These are phyloP conservation scores for Thielaviopsis populi DNA, from an alignment of 2,329 filamentous ascomycete genomes.

Conservation along the genomic window DNA sequence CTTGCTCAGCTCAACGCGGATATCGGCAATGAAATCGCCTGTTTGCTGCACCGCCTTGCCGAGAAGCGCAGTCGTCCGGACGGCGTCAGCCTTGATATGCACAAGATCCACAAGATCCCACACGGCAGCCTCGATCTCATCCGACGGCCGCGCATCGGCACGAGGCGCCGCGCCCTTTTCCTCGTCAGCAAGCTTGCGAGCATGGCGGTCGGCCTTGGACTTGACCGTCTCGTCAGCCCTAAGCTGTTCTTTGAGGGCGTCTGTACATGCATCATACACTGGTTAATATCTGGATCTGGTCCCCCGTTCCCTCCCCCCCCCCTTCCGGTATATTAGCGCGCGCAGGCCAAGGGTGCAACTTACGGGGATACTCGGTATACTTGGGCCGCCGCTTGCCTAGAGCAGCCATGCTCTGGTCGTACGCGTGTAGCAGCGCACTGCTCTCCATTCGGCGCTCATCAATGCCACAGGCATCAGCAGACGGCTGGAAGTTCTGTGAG, in stretches of 20 bases:
- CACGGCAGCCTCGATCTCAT: constrained; percentile 32
- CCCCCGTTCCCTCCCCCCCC: no score
- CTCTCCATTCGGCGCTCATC: constrained; percentile 30
- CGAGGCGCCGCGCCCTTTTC: constrained; percentile 30
- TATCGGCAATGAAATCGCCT: constrained; percentile 34
- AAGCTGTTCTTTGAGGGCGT: constrained; percentile 33
- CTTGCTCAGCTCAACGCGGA: constrained; percentile 34
- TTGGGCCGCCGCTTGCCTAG: constrained; percentile 31
- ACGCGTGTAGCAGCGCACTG: constrained; percentile 27
- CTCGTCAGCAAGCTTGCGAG: constrained; percentile 29
- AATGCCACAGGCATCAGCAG: constrained; percentile 26
- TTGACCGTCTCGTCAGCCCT: constrained; percentile 32
- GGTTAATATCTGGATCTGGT: no score
- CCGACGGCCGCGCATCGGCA: constrained; percentile 29
- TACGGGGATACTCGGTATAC: constrained; percentile 33
- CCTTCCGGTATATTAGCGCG: no score
- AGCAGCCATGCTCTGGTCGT: constrained; percentile 28
- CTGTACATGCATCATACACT: constrained; percentile 18
- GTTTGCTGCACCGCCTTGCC: constrained; percentile 36
- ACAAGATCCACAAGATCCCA: constrained; percentile 41
- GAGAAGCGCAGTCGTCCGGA: constrained; percentile 27
- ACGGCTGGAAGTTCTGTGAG: constrained; percentile 28
- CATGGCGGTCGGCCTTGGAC: constrained; percentile 33
- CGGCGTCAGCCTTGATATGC: constrained; percentile 30
- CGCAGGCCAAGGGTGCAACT: constrained; percentile 16